These are phyloP conservation scores for Kwoniella botswanensis DNA, from an alignment of 768 basidiomycete genomes.

Conservation along the genomic window DNA sequence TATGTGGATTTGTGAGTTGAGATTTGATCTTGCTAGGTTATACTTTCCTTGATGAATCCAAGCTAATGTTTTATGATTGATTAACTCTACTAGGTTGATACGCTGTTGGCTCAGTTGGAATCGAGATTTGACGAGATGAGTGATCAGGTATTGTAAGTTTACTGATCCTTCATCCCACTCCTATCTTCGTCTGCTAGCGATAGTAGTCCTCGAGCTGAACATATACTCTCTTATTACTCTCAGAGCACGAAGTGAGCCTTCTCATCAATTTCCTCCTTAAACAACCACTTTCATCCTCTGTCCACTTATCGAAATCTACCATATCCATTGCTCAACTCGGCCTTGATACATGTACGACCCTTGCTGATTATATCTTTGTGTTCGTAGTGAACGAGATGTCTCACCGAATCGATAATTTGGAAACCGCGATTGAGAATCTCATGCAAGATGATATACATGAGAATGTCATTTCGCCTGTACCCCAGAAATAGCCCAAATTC, in stretches of 20 bases:
- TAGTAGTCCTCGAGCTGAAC: background rate
- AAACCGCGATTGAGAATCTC: slow-evolving; percentile 88
- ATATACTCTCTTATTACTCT: slow-evolving; percentile 60
- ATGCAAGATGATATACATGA: slow-evolving; percentile 70
- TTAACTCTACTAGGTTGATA: slow-evolving; percentile 71
- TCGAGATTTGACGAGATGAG: slow-evolving; percentile 92
- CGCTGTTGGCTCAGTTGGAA: slow-evolving; percentile 84
- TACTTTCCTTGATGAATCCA: background rate
- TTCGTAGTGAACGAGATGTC: slow-evolving; percentile 88
- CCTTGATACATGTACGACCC: slow-evolving; percentile 14
- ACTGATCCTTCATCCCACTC: background rate
- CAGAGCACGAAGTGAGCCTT: slow-evolving; percentile 63
- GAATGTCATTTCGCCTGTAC: background rate
- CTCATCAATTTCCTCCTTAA: background rate
- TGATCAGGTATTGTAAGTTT: slow-evolving; percentile 69
- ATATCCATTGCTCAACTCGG: slow-evolving; percentile 14
- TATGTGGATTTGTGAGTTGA: slow-evolving; percentile 84
- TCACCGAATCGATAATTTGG: slow-evolving; percentile 82
- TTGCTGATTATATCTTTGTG: slow-evolving; percentile 21
- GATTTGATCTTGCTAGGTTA: slow-evolving; percentile 4
- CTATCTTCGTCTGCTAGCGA: background rate
- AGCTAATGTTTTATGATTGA: background rate
- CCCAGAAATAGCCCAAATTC: background rate
- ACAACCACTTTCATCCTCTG: too few species aligned
- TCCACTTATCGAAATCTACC: slow-evolving; percentile 30